phyloP scores from a whole-genome alignment of 257 asterid species.

The Fraxinus cuspidata region DNA sequence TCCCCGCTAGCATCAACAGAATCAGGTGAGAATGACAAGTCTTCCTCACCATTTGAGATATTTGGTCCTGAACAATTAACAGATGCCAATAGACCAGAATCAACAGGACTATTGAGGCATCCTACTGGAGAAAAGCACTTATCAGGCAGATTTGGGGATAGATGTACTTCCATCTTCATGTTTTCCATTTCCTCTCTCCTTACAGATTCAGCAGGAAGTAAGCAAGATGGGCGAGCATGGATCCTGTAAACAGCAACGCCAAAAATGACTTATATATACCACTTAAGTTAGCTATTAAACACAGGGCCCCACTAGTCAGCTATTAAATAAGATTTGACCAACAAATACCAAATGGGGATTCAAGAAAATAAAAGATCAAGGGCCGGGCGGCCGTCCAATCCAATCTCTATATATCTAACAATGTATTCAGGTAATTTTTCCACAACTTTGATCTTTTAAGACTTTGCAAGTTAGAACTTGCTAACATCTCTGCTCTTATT shows the following conservation, averaged over 20 bases:
- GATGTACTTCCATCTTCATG: slow-evolving; percentile 37
- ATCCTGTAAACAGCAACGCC: slow-evolving; percentile 47
- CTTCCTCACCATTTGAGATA: slow-evolving; percentile 33
- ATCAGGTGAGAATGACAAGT: slow-evolving; percentile 20
- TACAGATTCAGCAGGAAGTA: slow-evolving; percentile 52
- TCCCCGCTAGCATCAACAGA: slow-evolving; percentile 33
- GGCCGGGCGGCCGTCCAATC: background rate
- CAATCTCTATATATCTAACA: background rate
- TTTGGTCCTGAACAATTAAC: slow-evolving; percentile 26
- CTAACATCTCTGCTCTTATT: background rate
- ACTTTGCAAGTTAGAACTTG: background rate
- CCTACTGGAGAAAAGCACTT: slow-evolving; percentile 36
- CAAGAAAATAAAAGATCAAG: background rate
- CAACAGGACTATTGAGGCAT: slow-evolving; percentile 28
- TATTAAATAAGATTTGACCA: background rate
- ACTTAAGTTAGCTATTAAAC: slow-evolving; percentile 7
- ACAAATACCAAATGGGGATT: background rate
- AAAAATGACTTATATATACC: background rate
- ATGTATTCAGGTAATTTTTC: background rate
- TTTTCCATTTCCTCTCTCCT: slow-evolving; percentile 41
- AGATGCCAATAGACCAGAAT: slow-evolving; percentile 37
- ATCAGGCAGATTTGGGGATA: slow-evolving; percentile 32
- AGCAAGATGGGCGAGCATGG: slow-evolving; percentile 58
- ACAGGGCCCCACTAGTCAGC: background rate
- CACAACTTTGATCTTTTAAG: no score